A percentile compares a stretch with the other conserved stretches of the same genome.
Conservation (phyloP, 441 rosid genomes). For the Macaranga tanarius region DNA sequence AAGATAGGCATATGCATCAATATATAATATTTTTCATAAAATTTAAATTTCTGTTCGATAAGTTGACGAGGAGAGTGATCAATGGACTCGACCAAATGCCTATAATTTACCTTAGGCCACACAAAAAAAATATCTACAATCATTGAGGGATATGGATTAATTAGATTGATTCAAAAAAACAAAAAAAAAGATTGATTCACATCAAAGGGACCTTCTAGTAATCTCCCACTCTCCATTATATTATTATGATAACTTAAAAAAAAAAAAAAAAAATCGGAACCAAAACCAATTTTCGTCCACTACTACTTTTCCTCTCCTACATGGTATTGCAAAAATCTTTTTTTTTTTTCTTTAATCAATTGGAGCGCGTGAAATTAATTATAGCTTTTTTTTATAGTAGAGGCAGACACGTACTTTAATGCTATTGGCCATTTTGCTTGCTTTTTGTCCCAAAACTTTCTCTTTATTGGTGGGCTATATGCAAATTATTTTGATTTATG, state of each 20-base stretch:
- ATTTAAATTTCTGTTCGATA: no score
- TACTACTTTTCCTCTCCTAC: neutral
- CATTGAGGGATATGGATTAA: conserved; percentile 18
- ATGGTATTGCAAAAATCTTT: neutral
- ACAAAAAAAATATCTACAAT: neutral
- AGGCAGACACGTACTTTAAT: neutral
- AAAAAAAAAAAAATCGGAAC: conserved; percentile 3
- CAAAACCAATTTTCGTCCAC: conserved; percentile 8
- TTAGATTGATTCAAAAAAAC: neutral
- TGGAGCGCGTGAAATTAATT: conserved; percentile 1
- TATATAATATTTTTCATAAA: no score
- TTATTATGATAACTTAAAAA: neutral
- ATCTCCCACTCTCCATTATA: neutral
- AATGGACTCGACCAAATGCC: no score
- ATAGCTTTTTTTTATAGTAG: no score
- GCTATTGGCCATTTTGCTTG: neutral
- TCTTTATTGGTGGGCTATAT: neutral
- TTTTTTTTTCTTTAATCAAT: neutral
- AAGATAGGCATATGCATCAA: no score
- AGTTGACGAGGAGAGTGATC: no score
- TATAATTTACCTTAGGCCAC: no score
- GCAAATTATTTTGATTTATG: neutral
- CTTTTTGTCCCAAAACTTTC: neutral
- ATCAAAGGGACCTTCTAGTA: conserved; percentile 14
- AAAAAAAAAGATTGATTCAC: neutral